Evolutionary conservation across 768 basidiomycete species (phyloP).

Genomic region (Tulasnella sp.): DNA sequence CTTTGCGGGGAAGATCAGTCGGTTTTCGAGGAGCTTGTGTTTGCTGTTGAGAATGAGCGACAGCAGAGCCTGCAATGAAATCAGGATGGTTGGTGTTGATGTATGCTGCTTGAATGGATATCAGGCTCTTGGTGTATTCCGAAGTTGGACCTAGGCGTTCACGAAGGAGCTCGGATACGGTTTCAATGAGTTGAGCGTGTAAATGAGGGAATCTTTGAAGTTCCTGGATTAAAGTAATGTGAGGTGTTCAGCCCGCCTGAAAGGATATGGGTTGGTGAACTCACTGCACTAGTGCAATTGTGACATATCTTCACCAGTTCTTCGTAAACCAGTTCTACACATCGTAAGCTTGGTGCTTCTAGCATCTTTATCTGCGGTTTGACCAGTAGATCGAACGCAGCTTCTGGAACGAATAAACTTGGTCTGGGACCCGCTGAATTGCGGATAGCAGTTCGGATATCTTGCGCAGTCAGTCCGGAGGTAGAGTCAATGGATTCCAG

Average conservation of each 20-base stretch:
- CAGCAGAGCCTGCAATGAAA: conserved; percentile 70
- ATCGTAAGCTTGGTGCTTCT: conserved; percentile 86
- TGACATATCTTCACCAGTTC: conserved; percentile 99
- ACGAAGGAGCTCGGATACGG: conserved; percentile 88
- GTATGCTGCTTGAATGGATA: conserved; percentile 95
- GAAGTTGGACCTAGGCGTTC: conserved; percentile 94
- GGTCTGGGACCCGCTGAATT: conserved; percentile 96
- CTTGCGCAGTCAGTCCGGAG: conserved; percentile 78
- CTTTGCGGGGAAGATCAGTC: conserved; percentile 26
- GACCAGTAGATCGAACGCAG: conserved; percentile 90
- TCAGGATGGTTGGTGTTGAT: conserved; percentile 99
- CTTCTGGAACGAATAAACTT: conserved; percentile 91
- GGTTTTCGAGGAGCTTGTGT: conserved; percentile 15
- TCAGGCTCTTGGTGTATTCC: conserved; percentile 90
- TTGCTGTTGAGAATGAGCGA: conserved; percentile 32
- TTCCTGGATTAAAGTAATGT: conserved; percentile 43
- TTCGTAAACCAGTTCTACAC: conserved; percentile 96
- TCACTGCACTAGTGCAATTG: conserved; percentile 82
- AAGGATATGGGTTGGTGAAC: conserved; percentile 20
- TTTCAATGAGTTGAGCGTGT: conserved; percentile 88
- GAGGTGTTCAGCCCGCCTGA: too few species aligned
- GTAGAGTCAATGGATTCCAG: conserved; percentile 83
- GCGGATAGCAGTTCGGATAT: conserved; percentile 95
- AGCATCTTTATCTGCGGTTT: conserved; percentile 97
- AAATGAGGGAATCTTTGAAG: conserved; percentile 88